These are phyloP conservation scores for Dovyalis caffra DNA, from an alignment of 345 rosid species.

Conservation along the genomic window DNA sequence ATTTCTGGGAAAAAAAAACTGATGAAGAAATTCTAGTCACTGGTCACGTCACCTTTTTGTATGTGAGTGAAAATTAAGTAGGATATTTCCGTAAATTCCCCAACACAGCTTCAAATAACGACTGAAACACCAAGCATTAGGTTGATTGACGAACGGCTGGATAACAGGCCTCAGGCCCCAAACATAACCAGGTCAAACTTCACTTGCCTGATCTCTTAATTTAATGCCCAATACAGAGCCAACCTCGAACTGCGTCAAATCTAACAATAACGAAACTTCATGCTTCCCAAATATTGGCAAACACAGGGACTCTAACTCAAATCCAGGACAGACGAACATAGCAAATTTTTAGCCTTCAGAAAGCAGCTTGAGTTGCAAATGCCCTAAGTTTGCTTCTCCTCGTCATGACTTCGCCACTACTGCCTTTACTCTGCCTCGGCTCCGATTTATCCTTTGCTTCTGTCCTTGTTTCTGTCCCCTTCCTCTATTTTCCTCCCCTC, in stretches of 20 bases:
- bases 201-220: neutral
- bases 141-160: neutral
- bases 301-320: neutral
- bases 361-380: neutral
- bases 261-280: neutral
- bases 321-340: neutral
- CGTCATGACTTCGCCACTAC: constrained; percentile 15
- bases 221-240: neutral
- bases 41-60: too few relatives aligned
- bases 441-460: constrained; percentile 15
- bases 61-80: too few relatives aligned
- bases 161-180: neutral
- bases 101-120: too few relatives aligned
- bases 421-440: constrained; percentile 4
- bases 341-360: neutral
- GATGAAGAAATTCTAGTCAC: too few relatives aligned
- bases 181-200: neutral
- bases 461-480: constrained; percentile 39
- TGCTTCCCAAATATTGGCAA: neutral
- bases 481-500: constrained; percentile 32
- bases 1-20: too few relatives aligned
- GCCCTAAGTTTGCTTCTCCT: neutral
- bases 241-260: neutral
- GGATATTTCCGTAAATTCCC: too few relatives aligned
- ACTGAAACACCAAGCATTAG: neutral